A percentile compares a stretch with the other conserved stretches of the same genome.
phyloP scores from a whole-genome alignment of 163 green algal genomes.

The Prototheca stagnorum region DNA sequence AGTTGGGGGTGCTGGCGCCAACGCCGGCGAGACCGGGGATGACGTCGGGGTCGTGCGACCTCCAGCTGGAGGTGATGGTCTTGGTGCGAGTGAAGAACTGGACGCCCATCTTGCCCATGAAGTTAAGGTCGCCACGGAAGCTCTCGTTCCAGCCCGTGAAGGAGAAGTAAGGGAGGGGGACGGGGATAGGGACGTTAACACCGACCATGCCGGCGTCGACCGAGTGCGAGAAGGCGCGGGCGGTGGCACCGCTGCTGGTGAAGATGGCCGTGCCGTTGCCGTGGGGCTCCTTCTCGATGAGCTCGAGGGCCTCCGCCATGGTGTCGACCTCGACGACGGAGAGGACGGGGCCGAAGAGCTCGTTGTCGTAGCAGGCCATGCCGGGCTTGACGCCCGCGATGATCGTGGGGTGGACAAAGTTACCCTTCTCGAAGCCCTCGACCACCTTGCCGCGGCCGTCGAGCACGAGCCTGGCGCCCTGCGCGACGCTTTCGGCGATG shows the following conservation, averaged over 20 bases:
- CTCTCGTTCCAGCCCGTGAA: constrained; percentile 88
- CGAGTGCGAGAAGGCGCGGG: constrained; percentile 36
- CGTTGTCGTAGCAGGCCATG: constrained; percentile 85
- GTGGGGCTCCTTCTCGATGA: constrained; percentile 78
- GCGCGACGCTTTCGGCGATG: constrained; percentile 23
- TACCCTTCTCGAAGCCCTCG: constrained; percentile 48
- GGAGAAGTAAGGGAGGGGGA: constrained; percentile 87
- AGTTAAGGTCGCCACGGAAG: constrained; percentile 73
- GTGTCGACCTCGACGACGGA: constrained; percentile 56
- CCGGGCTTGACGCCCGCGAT: constrained; percentile 53
- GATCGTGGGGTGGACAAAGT: constrained; percentile 89
- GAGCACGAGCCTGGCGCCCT: constrained; percentile 25
- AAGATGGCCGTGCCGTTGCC: constrained; percentile 94
- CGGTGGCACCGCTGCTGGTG: constrained; percentile 64
- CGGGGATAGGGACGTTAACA: constrained; percentile 93
- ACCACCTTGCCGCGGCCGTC: constrained; percentile 56
- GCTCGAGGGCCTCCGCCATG: constrained; percentile 72
- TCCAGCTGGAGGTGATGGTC: constrained; percentile 79
- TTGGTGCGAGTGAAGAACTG: constrained; percentile 64
- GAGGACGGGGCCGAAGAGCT: constrained; percentile 94
- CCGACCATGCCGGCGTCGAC: constrained; percentile 80
- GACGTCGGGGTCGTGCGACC: background rate
- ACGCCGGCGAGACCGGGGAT: constrained; percentile 25
- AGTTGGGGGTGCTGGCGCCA: constrained; percentile 12
- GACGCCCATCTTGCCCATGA: constrained; percentile 77